Base-by-base conservation (phyloP, 2,329 filamentous ascomycete genomes). In the Exophiala xenobiotica region DNA sequence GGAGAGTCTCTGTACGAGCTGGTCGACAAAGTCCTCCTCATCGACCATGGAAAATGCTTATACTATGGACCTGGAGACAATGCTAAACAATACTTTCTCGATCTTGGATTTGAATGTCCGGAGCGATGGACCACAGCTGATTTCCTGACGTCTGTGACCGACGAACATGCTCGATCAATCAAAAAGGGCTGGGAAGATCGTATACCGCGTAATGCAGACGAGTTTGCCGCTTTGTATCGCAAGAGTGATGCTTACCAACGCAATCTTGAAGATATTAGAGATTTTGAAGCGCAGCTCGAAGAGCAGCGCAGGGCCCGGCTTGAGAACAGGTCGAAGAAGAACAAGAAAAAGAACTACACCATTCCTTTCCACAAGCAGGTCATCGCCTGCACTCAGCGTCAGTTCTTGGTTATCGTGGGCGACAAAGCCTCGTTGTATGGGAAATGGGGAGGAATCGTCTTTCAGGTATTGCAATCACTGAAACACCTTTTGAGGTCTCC, bases 91-190 rank as follows among this genome's bases (percentile, higher is more conserved):
- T 91, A 87, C 64, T 90, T 91, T 57, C 68, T 83, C 41, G 71
- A 79, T n/a, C 74, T 90, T 27, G 88, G 88, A 0, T 91, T 90
- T 60, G 74, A 81, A 12, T 88, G 86, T 62, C 86, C 87, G 0
- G 77, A 82, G 18, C 78, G 87, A 11, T 82, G 85, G 78, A 90
- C 86, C 0, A 85, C 84, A 0, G 83, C 82, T 3, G 88, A 92
- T 65, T 92, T 91, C 68, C 70, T 91, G 26, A 91, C 87, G 0
- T 88, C 85, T 1, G 83, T 91, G 63, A 89, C 51, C 6, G 51
- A 54, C 33, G 71, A 77, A 1, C 73, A 81, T 48, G 83, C 84
- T 53, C 74, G 83, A 24, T 70, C 78, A 24, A 65, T 83, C 14
- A 75, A 74, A 33, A 64, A 75, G 12, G 82, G 80, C 1, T 84